Evolutionary conservation across 2,329 filamentous ascomycete species (phyloP), one percentile per base, ranked within the genome.

Genomic region (Ploettnerulaceae sp.): DNA sequence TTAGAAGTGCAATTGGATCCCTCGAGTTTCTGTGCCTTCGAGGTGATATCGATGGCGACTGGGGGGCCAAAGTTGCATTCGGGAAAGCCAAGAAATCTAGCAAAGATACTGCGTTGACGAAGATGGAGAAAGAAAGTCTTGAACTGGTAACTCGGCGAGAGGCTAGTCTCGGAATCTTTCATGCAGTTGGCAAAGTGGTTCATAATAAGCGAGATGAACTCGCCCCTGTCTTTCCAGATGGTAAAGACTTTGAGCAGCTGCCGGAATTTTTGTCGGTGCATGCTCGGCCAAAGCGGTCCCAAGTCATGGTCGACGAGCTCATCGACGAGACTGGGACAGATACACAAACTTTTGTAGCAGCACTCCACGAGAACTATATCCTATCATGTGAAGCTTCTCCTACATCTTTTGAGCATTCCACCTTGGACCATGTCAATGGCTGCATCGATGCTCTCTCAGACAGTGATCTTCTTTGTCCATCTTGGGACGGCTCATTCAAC

Each of bases 271-370:
- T 86, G 26, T 69, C 72, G 3, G 72, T 77, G 8, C 66, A 74
- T 53, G 72, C 77, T 5, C 72, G 84, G 4, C 78, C 77, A 0
- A 82, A 78, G 56, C 69, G 70, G 26, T 83, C 84, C 0, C 74
- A 86, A 52, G 82, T 89, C 1, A 70, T 71, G 5, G 76, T 86
- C 5, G 84, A 95, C 54, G 74, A 78, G 1, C 74, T 98, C n/a
- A 84, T 95, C 18, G 88, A 95, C 59, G 91, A 96, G 68, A 89
- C 86, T 0, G 93, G 93, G 1, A 95, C 93, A 0, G 93, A 98
- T 60, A 88, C 84, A 0, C 81, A 86, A 47, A 96, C 90, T 0
- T 96, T 96, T 60, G 79, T 95, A 38, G 86, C 89, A 4, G 87
- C 89, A 3, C 70, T 97, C 0, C 91, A 97, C 62, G 93, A 98